Evolutionary conservation across 176 grass and related monocot genomes (phyloP).

Genomic region (Carex kokanica): DNA sequence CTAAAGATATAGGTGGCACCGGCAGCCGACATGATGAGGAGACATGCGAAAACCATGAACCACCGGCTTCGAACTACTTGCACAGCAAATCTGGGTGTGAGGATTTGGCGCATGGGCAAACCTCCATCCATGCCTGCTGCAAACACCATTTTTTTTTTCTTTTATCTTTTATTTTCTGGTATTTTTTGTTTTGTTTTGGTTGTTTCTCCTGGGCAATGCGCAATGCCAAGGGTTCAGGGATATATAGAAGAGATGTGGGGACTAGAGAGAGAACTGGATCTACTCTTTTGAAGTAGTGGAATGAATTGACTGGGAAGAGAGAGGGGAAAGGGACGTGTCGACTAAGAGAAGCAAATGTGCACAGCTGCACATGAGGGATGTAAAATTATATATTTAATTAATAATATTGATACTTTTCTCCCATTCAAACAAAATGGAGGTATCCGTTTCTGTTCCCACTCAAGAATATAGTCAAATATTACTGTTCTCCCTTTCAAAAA

Average conservation of each 20-base stretch:
- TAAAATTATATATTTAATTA: neutral
- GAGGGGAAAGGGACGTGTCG: neutral
- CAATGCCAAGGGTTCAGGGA: neutral
- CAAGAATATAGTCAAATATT: neutral
- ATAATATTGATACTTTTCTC: neutral
- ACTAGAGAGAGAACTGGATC: neutral
- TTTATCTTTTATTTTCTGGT: neutral
- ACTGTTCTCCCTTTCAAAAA: neutral
- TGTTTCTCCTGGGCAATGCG: neutral
- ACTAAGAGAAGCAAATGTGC: neutral
- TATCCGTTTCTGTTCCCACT: neutral
- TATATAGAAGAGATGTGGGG: neutral
- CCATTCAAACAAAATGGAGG: neutral
- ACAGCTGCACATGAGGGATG: neutral
- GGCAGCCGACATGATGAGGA: constrained; percentile 62
- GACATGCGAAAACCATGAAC: constrained; percentile 85
- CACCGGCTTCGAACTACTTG: constrained; percentile 60
- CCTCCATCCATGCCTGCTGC: constrained; percentile 23
- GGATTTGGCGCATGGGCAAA: constrained; percentile 26
- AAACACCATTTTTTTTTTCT: constrained; percentile 48
- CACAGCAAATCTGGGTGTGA: constrained; percentile 33
- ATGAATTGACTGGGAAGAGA: neutral
- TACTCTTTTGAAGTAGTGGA: neutral
- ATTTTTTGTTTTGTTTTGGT: neutral
- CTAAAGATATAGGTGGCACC: constrained; percentile 85